Percentiles rank a stretch among this genome's conserved stretches.
Evolutionary conservation across 2,329 filamentous ascomycete genomes (phyloP).

Genomic region (Pseudopyricularia javanii): DNA sequence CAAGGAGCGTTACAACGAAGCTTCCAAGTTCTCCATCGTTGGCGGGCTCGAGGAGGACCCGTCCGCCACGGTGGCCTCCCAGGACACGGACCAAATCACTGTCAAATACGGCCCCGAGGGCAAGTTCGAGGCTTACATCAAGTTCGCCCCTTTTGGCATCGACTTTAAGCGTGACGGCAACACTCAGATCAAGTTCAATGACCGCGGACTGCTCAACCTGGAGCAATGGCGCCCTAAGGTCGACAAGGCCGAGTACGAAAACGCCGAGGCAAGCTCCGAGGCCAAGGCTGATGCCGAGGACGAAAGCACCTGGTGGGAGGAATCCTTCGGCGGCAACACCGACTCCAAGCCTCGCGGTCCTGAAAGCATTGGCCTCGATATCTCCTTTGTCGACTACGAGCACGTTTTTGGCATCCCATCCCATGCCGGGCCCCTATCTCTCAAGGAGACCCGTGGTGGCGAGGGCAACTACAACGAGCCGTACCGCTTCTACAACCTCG

Average conservation of each 20-base stretch:
- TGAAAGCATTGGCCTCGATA: constrained; percentile 82
- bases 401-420: constrained; percentile 93
- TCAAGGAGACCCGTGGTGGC: constrained; percentile 83
- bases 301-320: constrained; percentile 96
- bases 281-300: constrained; percentile 41
- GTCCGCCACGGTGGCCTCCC: constrained; percentile 54
- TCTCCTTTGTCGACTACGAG: constrained; percentile 81
- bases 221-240: constrained; percentile 92
- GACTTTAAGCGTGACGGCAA: constrained; percentile 77
- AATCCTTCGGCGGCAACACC: constrained; percentile 88
- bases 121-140: constrained; percentile 72
- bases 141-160: constrained; percentile 69
- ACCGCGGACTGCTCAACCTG: constrained; percentile 78
- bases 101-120: constrained; percentile 68
- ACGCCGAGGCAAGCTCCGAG: constrained; percentile 27
- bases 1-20: constrained; percentile 93
- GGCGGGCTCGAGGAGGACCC: constrained; percentile 69
- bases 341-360: constrained; percentile 92
- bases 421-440: constrained; percentile 75
- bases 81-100: constrained; percentile 56
- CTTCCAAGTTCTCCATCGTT: constrained; percentile 73
- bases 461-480: constrained; percentile 77
- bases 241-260: constrained; percentile 42
- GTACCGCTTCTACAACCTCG: constrained; percentile 89
- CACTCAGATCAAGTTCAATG: constrained; percentile 79